A percentile compares a stretch with the other conserved stretches of the same genome.
Conservation (phyloP, 129 eudicot species). For the Flaveria sonorensis region DNA sequence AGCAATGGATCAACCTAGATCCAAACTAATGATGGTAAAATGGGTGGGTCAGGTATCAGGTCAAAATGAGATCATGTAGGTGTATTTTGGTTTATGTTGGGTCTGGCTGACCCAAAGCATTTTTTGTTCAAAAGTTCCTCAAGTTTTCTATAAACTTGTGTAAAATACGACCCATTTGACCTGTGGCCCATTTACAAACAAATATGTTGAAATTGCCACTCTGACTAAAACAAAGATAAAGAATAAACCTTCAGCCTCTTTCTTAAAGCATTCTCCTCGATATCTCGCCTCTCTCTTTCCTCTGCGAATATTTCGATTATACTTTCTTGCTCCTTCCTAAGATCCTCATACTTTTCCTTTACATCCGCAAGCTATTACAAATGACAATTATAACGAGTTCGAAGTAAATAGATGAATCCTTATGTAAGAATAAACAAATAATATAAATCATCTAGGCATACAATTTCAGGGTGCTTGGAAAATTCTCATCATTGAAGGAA, state of each 20-base stretch:
- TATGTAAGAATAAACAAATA: background rate
- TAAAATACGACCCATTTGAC: background rate
- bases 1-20: background rate
- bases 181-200: background rate
- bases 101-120: background rate
- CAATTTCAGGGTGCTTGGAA: background rate
- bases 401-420: conserved; percentile 1
- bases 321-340: conserved; percentile 66
- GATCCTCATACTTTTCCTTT: conserved; percentile 35
- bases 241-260: conserved; percentile 64
- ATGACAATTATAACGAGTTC: background rate
- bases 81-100: background rate
- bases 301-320: conserved; percentile 69
- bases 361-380: conserved; percentile 54
- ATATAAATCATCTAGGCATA: background rate
- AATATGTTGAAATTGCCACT: background rate
- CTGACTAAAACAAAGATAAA: background rate
- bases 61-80: background rate
- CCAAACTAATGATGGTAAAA: background rate
- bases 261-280: conserved; percentile 61
- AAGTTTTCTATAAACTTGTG: background rate
- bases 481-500: background rate
- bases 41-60: background rate
- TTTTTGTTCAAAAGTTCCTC: background rate
- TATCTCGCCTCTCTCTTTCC: conserved; percentile 76